Conservation (phyloP, 2,329 filamentous ascomycete species). For the Ambrosiella beaveri region DNA sequence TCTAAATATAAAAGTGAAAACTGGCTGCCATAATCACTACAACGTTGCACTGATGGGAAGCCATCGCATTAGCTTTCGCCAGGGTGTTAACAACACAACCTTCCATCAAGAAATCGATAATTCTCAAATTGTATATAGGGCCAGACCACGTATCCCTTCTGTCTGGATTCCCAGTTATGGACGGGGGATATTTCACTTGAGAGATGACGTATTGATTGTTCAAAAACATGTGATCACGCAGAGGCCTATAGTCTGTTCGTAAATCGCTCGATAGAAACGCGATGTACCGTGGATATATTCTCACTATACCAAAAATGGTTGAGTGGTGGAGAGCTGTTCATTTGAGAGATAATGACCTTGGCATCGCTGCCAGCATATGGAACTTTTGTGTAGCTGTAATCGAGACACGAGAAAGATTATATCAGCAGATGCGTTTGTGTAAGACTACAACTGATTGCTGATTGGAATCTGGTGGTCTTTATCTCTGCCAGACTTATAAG, state of each 20-base stretch:
- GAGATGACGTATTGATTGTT: not conserved
- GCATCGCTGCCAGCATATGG: not conserved
- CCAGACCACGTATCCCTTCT: not conserved
- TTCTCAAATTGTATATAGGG: too few relatives aligned
- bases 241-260: not conserved
- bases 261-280: not conserved
- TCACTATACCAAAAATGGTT: too few relatives aligned
- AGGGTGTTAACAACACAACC: not conserved
- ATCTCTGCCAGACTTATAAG: not conserved
- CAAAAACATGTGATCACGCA: not conserved
- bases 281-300: too few relatives aligned
- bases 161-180: not conserved
- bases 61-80: not conserved
- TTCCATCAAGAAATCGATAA: too few relatives aligned
- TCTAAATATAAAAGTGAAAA: not conserved
- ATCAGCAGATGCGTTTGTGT: too few relatives aligned
- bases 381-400: not conserved
- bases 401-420: not conserved
- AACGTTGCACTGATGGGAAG: not conserved
- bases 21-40: not conserved
- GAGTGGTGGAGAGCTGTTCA: not conserved
- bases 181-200: not conserved
- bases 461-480: not conserved
- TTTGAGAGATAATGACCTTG: not conserved
- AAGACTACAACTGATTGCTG: too few relatives aligned